Evolutionary conservation across 805 yeast genomes (phyloP), one percentile per base, ranked within the genome.

Genomic region (Ogataea dorogensis): DNA sequence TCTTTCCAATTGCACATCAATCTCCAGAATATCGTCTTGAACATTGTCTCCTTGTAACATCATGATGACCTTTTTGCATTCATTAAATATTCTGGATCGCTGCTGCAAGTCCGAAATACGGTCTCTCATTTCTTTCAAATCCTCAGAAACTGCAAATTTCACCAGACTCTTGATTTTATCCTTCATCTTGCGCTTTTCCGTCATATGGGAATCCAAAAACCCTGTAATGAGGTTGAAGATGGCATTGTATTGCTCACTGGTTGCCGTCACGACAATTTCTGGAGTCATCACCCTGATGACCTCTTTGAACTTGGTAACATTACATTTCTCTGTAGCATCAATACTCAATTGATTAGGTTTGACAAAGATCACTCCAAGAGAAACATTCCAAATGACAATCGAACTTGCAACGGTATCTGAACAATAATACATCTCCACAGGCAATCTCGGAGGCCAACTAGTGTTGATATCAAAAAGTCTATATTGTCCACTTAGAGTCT

Each of bases 391-490:
- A 22, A 79, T 62, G 24, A 80, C 67, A 5, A 72, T 58, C 33
- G 70, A 64, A 14, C 68, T 64, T 4, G 59, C 59, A 33, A 79
- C 52, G 5, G 62, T 31, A 0, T 65, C 63, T 8, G 71, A 65
- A 29, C 72, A 71, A 46, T 73, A 75, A 51, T 82, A 76, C 48
- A 76, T 68, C 52, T 81, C 88, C 35, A 77, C 47, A 0, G 85
- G 84, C 14, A 81, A 48, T 71, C 75, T 72, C 0, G 86, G 86
- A 0, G 86, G 85, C 86, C 86, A 81, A 52, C 57, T 43, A 7
- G 47, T 43, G 4, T 42, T 47, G 9, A 58, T 54, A 12, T 45
- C 46, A 30, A 55, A 58, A 17, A 64, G 53, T 10, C 58, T 59
- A 36, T 61, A 61, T 16, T 57, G 56, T 12, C 60, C 63, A 6